Percentiles rank a stretch among this genome's conserved stretches.
Conservation (phyloP, 2,329 filamentous ascomycete species). For the Kalaharituber pfeilii region DNA sequence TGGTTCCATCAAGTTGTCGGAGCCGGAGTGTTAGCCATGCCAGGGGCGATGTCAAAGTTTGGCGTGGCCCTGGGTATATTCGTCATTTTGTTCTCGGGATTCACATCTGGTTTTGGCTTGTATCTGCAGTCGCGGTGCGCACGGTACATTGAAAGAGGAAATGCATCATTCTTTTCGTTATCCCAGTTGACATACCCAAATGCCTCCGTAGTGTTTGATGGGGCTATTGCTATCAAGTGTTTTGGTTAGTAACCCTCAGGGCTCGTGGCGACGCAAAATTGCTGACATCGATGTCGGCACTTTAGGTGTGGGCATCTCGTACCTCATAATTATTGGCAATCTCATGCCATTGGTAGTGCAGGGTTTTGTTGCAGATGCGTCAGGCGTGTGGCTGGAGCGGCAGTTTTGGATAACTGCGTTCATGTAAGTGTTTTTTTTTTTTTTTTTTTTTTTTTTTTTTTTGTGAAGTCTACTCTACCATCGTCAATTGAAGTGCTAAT, state of each 20-base stretch:
- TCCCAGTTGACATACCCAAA: slow-evolving; percentile 95
- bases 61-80: slow-evolving; percentile 70
- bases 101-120: slow-evolving; percentile 77
- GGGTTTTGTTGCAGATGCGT: slow-evolving; percentile 53
- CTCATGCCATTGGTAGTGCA: slow-evolving; percentile 87
- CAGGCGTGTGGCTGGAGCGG: slow-evolving; percentile 53
- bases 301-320: slow-evolving; percentile 68
- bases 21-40: slow-evolving; percentile 86
- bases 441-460: too few species aligned
- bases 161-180: slow-evolving; percentile 85
- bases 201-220: slow-evolving; percentile 85
- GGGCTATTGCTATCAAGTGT: slow-evolving; percentile 91
- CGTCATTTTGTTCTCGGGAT: slow-evolving; percentile 78
- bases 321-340: slow-evolving; percentile 96
- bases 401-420: slow-evolving; percentile 98
- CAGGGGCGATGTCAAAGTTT: slow-evolving; percentile 89
- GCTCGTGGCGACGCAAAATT: background rate
- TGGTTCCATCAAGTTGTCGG: slow-evolving; percentile 53
- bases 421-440: slow-evolving; percentile 46
- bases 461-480: too few species aligned
- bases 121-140: slow-evolving; percentile 91
- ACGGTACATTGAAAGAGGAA: slow-evolving; percentile 76
- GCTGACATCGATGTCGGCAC: background rate
- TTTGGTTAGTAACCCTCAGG: slow-evolving; percentile 38
- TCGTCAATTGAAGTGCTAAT: too few species aligned